Conservation (phyloP, 441 rosid genomes). For the Viola pubescens region DNA sequence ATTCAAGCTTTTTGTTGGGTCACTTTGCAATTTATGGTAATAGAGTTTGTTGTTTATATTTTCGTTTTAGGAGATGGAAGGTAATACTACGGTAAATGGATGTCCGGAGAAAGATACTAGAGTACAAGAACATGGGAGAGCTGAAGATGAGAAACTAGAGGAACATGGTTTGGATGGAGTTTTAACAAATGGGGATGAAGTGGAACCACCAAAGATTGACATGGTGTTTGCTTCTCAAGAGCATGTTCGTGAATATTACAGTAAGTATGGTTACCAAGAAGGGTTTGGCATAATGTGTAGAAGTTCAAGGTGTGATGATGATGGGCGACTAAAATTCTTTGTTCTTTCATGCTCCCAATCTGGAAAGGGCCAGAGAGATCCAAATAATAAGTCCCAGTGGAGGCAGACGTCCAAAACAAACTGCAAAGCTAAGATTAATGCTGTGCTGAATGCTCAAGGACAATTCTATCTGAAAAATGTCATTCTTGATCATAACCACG, state of each 20-base stretch:
- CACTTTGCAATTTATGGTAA: background rate
- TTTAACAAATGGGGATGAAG: background rate
- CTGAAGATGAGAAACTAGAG: constrained; percentile 3
- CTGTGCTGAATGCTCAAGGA: constrained; percentile 1
- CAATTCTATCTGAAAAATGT: constrained; percentile 2
- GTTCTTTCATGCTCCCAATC: constrained; percentile 1
- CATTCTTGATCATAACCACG: constrained; percentile 8
- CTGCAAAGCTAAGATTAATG: constrained; percentile 4
- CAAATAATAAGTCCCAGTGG: constrained; percentile 2
- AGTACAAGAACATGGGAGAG: background rate
- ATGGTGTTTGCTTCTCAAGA: constrained; percentile 7
- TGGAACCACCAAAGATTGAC: constrained; percentile 3
- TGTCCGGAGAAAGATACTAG: background rate
- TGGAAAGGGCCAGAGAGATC: constrained; percentile 4
- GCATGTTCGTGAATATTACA: constrained; percentile 1
- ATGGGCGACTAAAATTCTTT: background rate
- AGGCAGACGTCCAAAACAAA: constrained; percentile 6
- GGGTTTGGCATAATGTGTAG: constrained; percentile 5
- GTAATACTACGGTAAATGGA: background rate
- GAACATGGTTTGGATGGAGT: background rate
- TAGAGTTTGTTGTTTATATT: background rate
- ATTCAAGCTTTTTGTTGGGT: no score
- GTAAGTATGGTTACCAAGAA: background rate
- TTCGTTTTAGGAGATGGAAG: background rate
- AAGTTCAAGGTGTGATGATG: constrained; percentile 9